Base-by-base conservation (phyloP, 805 yeast genomes). In the Osmozyma mogii region DNA sequence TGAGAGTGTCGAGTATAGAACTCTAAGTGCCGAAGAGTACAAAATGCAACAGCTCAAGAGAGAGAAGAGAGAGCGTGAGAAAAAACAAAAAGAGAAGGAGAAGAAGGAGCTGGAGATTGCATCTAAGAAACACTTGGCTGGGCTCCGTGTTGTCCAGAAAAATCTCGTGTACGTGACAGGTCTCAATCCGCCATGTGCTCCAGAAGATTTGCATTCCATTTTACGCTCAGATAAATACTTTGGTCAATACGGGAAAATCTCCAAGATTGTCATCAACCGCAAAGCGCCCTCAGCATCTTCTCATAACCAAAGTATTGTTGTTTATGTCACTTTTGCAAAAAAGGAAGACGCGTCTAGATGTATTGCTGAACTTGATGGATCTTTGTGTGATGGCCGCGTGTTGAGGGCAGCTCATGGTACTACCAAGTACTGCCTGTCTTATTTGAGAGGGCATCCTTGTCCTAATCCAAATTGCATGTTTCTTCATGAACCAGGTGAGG, bases 401-500 rank as follows among this genome's bases (percentile, higher is more conserved):
- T 68, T 92, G 39, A 70, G 89, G 37, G 98, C 98, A 10, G 96
- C 97, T 0, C 94, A 88, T 55, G 99, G 99, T 52, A 92, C 98
- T 4, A 92, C 99, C 9, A 92, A 92, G 57, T 92, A 92, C 62
- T 92, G 99, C 56, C 84, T 95, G n/a, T 81, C 95, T 3, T 92
- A 92, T 52, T 63, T 92, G 40, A 72, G 96, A 44, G 96, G 96
- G 21, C 94, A 84, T 53, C 80, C 92, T 7, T 92, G 99, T 61
- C 98, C 95, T 36, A 92, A 92, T 58, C 97, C 97, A 38, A 85
- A 87, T 50, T 92, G 99, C 69, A 92, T 92, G 98, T 92, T 92
- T 49, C 68, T 92, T 47, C 99, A 92, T 55, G 98, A 92, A 58
- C 98, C 98, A 5, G 98, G 99, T 35, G 99, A 92, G 64, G 98